Percentiles rank a stretch among this genome's conserved stretches.
Conservation (phyloP, 2,329 filamentous ascomycete species). For the Hymenotorrendiella dingleyae region DNA sequence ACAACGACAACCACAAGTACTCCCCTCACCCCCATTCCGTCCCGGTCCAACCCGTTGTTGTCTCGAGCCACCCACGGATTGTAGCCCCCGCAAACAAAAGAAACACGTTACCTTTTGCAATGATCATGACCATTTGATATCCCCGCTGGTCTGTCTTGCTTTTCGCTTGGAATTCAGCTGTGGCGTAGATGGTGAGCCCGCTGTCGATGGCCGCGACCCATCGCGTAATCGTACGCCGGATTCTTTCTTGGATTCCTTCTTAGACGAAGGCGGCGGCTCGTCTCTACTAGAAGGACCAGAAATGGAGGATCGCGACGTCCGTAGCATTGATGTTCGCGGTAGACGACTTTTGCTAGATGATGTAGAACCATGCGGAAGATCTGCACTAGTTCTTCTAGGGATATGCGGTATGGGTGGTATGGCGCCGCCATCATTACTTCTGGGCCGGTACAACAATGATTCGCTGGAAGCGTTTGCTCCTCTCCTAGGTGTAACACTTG, state of each 20-base stretch:
- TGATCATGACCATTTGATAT: constrained; percentile 31
- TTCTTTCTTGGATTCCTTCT: constrained; percentile 10
- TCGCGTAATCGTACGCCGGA: constrained; percentile 19
- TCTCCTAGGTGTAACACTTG: constrained; percentile 26
- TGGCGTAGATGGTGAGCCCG: constrained; percentile 11
- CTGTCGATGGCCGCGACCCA: constrained; percentile 16
- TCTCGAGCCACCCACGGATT: background rate
- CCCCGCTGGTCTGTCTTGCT: constrained; percentile 26
- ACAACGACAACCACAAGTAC: background rate
- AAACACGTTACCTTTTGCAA: background rate
- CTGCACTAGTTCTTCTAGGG: constrained; percentile 24
- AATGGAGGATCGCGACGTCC: constrained; percentile 26
- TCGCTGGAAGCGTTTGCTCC: constrained; percentile 40
- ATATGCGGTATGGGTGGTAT: constrained; percentile 15
- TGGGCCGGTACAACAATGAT: constrained; percentile 25
- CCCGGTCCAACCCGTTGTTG: background rate
- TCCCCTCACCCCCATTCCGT: background rate
- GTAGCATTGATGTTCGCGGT: constrained; percentile 28
- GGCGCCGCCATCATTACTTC: constrained; percentile 24
- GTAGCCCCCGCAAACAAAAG: background rate
- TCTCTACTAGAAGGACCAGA: constrained; percentile 20
- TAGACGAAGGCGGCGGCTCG: constrained; percentile 9
- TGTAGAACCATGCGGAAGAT: constrained; percentile 16
- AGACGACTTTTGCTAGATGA: constrained; percentile 27
- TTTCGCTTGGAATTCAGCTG: constrained; percentile 27